A percentile compares a stretch with the other conserved stretches of the same genome.
phyloP scores from a whole-genome alignment of 2,329 filamentous ascomycete genomes.

The Diaporthe vexans region DNA sequence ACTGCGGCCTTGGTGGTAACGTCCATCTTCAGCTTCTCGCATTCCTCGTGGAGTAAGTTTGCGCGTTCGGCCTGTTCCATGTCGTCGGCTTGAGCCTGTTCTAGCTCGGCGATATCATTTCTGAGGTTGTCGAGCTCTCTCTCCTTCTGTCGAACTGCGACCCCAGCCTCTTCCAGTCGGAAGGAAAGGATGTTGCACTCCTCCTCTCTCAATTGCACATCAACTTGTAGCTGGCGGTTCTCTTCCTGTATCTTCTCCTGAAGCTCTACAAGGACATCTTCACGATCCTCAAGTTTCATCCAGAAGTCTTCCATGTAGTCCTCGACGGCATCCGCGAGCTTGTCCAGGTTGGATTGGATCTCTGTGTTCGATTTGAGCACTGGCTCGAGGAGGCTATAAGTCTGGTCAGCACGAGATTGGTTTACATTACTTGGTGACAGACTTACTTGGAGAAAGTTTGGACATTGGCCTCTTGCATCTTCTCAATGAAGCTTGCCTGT shows the following conservation, averaged over 20 bases:
- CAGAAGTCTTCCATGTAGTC: conserved; percentile 36
- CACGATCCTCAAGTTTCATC: conserved; percentile 38
- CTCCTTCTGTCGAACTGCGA: background rate
- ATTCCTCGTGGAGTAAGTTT: conserved; percentile 36
- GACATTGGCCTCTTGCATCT: conserved; percentile 33
- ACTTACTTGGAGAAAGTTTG: conserved; percentile 34
- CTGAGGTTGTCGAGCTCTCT: conserved; percentile 33
- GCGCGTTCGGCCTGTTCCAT: conserved; percentile 37
- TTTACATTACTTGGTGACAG: background rate
- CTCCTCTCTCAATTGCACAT: conserved; percentile 9
- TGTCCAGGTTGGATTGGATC: conserved; percentile 25
- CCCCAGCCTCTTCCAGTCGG: background rate
- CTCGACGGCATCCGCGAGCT: conserved; percentile 14
- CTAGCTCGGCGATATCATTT: conserved; percentile 43
- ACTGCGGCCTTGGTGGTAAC: conserved; percentile 39
- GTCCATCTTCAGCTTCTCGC: conserved; percentile 41
- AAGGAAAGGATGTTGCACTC: background rate
- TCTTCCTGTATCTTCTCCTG: conserved; percentile 24
- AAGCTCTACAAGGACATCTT: conserved; percentile 32
- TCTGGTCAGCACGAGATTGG: background rate
- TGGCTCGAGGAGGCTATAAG: conserved; percentile 26
- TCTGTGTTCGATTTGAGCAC: conserved; percentile 29
- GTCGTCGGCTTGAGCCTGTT: conserved; percentile 33
- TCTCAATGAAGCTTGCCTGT: conserved; percentile 12
- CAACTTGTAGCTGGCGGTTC: conserved; percentile 9